These are phyloP conservation scores for Rubia tinctorum DNA, from an alignment of 305 asterid species.

Conservation along the genomic window DNA sequence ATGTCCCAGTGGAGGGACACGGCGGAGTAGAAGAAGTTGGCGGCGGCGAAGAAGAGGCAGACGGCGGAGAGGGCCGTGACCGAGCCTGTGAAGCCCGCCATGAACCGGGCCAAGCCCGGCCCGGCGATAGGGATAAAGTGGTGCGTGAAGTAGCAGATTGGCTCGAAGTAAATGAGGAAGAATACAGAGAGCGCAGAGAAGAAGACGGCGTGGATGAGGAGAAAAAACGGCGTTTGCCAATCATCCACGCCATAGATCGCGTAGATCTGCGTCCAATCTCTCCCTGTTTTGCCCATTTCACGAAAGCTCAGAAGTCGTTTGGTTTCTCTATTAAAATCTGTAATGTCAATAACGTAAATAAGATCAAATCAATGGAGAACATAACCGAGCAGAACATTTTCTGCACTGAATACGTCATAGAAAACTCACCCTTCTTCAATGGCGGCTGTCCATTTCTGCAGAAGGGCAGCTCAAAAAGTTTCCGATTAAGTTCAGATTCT, in stretches of 20 bases:
- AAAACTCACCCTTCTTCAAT: conserved; percentile 5
- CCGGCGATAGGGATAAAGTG: conserved; percentile 47
- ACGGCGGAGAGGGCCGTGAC: conserved; percentile 90
- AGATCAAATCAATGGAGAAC: neutral
- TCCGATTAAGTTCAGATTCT: neutral
- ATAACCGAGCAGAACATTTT: neutral
- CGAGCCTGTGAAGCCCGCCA: conserved; percentile 85
- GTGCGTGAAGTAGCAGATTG: conserved; percentile 51
- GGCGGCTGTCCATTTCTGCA: conserved; percentile 9
- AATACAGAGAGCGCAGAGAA: conserved; percentile 60
- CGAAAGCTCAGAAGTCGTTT: neutral
- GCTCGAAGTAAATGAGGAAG: conserved; percentile 82
- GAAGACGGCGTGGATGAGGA: conserved; percentile 57
- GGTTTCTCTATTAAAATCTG: too few relatives aligned
- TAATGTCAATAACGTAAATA: too few relatives aligned
- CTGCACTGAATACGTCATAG: neutral
- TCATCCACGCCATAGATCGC: conserved; percentile 92
- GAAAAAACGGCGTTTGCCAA: conserved; percentile 84
- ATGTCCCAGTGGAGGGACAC: conserved; percentile 89
- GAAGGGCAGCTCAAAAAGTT: neutral
- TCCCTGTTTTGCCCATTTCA: conserved; percentile 61
- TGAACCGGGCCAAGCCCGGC: conserved; percentile 70
- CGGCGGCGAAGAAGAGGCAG: conserved; percentile 84
- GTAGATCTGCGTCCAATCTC: conserved; percentile 98
- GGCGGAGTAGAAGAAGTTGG: conserved; percentile 80